Percentiles rank a stretch among this genome's conserved stretches.
phyloP scores from a whole-genome alignment of 805 yeast genomes.

The Wickerhamiella qilinensis region DNA sequence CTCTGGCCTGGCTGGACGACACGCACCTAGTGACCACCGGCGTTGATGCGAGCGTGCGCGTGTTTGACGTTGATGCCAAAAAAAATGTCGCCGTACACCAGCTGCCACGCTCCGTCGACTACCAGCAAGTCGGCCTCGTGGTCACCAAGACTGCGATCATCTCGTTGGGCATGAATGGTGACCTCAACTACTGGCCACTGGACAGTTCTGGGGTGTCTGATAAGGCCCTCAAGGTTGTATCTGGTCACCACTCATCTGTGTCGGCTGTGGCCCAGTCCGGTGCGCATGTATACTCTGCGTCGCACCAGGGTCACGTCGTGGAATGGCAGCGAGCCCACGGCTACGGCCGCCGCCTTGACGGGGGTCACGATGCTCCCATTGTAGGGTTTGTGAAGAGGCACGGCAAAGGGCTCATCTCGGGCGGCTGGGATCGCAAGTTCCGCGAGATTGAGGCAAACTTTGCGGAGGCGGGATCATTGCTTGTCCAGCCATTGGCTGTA shows the following conservation, averaged over 20 bases:
- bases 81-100: constrained; percentile 35
- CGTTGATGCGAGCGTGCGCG: constrained; percentile 62
- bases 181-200: constrained; percentile 42
- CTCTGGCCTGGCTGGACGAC: constrained; percentile 51
- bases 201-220: constrained; percentile 10
- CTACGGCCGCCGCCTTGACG: constrained; percentile 22
- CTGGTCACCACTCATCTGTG: constrained; percentile 73
- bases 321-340: constrained; percentile 34
- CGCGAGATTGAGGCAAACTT: constrained; percentile 26
- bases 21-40: constrained; percentile 53
- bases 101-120: constrained; percentile 31
- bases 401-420: constrained; percentile 28
- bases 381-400: constrained; percentile 31
- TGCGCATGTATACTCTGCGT: constrained; percentile 38
- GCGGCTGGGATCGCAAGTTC: constrained; percentile 82
- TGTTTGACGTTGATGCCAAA: constrained; percentile 38
- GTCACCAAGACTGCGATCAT: constrained; percentile 44
- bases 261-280: constrained; percentile 34
- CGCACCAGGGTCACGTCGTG: constrained; percentile 63
- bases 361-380: constrained; percentile 51
- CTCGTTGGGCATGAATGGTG: constrained; percentile 58
- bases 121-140: constrained; percentile 70
- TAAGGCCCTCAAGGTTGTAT: constrained; percentile 24
- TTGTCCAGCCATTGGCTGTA: constrained; percentile 36
- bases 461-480: constrained; percentile 19